phyloP scores from a whole-genome alignment of 306 rosid genomes.

The Acacia confusa region DNA sequence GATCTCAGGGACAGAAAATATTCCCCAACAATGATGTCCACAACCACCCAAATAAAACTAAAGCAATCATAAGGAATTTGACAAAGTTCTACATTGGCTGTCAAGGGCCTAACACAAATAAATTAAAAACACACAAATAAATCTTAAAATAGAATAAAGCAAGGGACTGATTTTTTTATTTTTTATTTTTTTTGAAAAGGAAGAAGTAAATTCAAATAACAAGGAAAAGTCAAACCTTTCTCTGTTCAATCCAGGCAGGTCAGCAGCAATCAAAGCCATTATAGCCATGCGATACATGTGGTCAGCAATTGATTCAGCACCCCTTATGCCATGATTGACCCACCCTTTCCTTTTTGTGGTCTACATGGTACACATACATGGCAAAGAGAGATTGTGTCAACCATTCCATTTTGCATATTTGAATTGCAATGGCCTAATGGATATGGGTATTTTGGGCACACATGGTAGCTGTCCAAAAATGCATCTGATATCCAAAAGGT shows the following conservation, averaged over 20 bases:
- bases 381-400: neutral
- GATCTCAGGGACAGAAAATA: conserved; percentile 4
- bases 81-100: too few species aligned
- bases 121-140: neutral
- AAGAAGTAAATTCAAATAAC: neutral
- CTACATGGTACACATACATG: conserved; percentile 42
- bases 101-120: too few species aligned
- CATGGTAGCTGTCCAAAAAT: neutral
- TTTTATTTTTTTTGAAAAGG: neutral
- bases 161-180: neutral
- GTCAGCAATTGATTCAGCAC: conserved; percentile 89
- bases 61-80: neutral
- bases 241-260: conserved; percentile 73
- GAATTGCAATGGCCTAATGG: neutral
- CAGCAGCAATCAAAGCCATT: conserved; percentile 76
- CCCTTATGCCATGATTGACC: conserved; percentile 90
- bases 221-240: conserved; percentile 59
- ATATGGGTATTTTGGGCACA: neutral
- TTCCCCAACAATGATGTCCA: conserved; percentile 6
- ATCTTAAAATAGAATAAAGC: neutral
- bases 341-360: conserved; percentile 91
- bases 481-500: neutral
- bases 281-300: conserved; percentile 95
- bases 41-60: neutral
- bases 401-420: neutral